These are phyloP conservation scores for Ceratocystis colombiana DNA, from an alignment of 2,329 filamentous ascomycete species.

Conservation along the genomic window DNA sequence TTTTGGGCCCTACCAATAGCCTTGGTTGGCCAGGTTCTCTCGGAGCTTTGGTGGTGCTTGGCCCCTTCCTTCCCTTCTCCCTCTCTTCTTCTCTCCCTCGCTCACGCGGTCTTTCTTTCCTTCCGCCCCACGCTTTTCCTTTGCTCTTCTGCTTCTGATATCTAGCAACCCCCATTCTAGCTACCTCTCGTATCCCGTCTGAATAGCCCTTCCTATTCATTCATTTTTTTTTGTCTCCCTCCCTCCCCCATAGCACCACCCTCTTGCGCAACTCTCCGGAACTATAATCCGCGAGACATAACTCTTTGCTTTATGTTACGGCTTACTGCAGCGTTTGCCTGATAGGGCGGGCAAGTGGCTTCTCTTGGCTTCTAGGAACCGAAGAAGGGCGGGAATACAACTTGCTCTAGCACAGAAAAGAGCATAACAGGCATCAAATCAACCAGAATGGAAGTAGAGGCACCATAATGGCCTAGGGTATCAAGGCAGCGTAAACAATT, in stretches of 20 bases:
- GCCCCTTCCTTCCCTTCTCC: background rate
- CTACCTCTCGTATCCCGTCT: too few species aligned
- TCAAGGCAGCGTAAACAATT: too few species aligned
- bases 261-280: slow-evolving; percentile 12
- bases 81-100: background rate
- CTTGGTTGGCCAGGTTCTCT: background rate
- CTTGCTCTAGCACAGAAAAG: background rate
- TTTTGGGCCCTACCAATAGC: background rate
- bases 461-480: background rate
- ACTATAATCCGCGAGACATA: slow-evolving; percentile 13
- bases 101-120: too few species aligned
- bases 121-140: too few species aligned
- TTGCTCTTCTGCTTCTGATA: too few species aligned
- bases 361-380: background rate
- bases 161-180: too few species aligned
- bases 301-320: background rate
- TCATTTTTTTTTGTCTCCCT: background rate
- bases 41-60: background rate
- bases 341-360: background rate
- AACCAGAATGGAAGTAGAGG: background rate
- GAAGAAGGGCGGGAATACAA: slow-evolving; percentile 1
- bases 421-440: background rate
- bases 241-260: background rate
- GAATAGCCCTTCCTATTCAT: background rate
- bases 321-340: slow-evolving; percentile 4